These are phyloP conservation scores for Ceratobasidium sp. DNA, from an alignment of 1,284 basidiomycete species.

Conservation along the genomic window DNA sequence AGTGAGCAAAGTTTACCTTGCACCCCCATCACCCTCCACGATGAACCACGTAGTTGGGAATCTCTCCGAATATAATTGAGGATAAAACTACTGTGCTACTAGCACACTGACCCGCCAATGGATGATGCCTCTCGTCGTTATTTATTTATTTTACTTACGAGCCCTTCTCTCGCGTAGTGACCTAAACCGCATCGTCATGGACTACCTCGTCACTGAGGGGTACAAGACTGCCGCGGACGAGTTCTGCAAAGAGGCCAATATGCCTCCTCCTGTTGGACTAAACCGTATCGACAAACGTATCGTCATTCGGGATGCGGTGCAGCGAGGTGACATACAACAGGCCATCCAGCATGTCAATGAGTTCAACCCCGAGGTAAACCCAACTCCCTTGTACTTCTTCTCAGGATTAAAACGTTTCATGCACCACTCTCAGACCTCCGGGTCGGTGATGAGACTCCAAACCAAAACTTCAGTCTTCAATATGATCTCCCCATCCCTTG, in stretches of 20 bases:
- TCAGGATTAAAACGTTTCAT: constrained; percentile 90
- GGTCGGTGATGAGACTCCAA: constrained; percentile 77
- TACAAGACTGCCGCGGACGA: constrained; percentile 95
- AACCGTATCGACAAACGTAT: constrained; percentile 92
- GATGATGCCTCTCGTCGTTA: constrained; percentile 43
- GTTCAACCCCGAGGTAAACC: constrained; percentile 92
- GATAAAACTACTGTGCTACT: constrained; percentile 38
- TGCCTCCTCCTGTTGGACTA: constrained; percentile 80
- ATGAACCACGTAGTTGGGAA: constrained; percentile 80
- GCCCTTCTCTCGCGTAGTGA: constrained; percentile 66
- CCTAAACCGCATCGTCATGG: constrained; percentile 94
- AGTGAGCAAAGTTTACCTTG: constrained; percentile 54
- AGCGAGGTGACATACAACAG: constrained; percentile 92
- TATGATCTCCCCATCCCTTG: constrained; percentile 62
- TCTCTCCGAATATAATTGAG: constrained; percentile 70
- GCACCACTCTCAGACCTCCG: constrained; percentile 95
- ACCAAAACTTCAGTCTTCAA: constrained; percentile 92
- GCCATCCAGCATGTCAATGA: constrained; percentile 95
- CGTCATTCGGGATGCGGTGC: constrained; percentile 91
- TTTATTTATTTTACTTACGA: constrained; percentile 59
- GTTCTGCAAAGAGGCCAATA: constrained; percentile 86
- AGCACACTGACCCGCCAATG: constrained; percentile 43
- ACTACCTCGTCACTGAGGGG: constrained; percentile 97
- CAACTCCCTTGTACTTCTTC: constrained; percentile 43
- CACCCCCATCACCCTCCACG: constrained; percentile 47